phyloP scores from a whole-genome alignment of 805 yeast genomes.

The Ascoidea tarda region DNA sequence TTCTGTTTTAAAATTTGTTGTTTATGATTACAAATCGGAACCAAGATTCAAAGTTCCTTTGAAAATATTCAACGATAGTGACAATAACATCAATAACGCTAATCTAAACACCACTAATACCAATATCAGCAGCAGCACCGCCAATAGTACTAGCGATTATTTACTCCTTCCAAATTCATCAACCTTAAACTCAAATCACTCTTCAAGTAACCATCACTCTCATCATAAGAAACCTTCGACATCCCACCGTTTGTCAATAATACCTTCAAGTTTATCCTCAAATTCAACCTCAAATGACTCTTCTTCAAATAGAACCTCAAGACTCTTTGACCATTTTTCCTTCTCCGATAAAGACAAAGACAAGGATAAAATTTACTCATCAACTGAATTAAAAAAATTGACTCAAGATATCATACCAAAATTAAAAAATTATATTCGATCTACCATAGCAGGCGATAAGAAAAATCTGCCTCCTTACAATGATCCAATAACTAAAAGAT shows the following conservation, averaged over 20 bases:
- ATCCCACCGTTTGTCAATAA: slow-evolving; percentile 14
- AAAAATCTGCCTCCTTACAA: slow-evolving; percentile 13
- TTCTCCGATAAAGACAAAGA: background rate
- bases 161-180: too few species aligned
- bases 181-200: background rate
- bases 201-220: background rate
- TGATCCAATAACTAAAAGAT: slow-evolving; percentile 25
- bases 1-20: slow-evolving; percentile 36
- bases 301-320: slow-evolving; percentile 15
- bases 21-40: slow-evolving; percentile 49
- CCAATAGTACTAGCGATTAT: background rate
- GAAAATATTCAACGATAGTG: too few species aligned
- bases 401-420: slow-evolving; percentile 5
- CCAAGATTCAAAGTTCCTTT: slow-evolving; percentile 39
- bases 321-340: background rate
- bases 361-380: background rate
- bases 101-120: slow-evolving; percentile 1
- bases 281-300: slow-evolving; percentile 19
- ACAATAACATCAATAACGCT: background rate
- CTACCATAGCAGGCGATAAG: background rate
- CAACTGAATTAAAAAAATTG: background rate
- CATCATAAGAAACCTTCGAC: slow-evolving; percentile 1
- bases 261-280: slow-evolving; percentile 5
- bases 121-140: background rate
- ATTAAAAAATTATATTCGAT: slow-evolving; percentile 1